Base-by-base conservation (phyloP, 345 rosid species). In the Eucalyptus fibrosa region DNA sequence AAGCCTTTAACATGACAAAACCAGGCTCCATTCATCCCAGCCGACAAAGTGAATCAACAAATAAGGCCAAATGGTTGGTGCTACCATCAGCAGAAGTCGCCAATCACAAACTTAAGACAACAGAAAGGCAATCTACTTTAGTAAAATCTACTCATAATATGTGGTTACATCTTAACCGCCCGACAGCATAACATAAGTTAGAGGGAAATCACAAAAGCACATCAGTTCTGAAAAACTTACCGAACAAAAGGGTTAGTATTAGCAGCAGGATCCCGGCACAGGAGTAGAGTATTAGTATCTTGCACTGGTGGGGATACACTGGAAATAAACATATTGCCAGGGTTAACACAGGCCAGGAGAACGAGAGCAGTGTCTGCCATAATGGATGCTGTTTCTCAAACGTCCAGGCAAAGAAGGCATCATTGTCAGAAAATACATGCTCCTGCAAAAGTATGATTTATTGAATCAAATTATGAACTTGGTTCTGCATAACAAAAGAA, bases 351-450 rank as follows among this genome's bases (percentile, higher is more conserved):
- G 99, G 97, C 99, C 99, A 96, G 95, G 94, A 95, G 93, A 98
- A 96, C 53, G 99, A 96, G 94, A 97, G 96, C 88, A 96, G 98
- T 19, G 97, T 98, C 93, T 97, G 99, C 99, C 99, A 98, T 50
- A 98, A 91, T 9, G 99, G 99, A 86, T 93, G 94, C 65, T 94
- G 91, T 93, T 97, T 98, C 87, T 91, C 98, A 88, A 98, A 98
- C 34, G 99, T 94, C 99, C 99, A 97, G 50, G 99, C 99, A 91
- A 98, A 97, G 91, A 98, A 98, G 30, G 99, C 94, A 92, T 97
- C 99, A 89, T 91, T 96, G 87, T 97, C 99, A 55, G 99, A 97
- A 93, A 98, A 98, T 32, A 93, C 92, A 94, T 96, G 99, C 87
- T 97, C 99, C 99, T 97, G 94, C 93, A 42, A 89, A 77, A 90